Evolutionary conservation across 2,329 filamentous ascomycete genomes (phyloP).

Genomic region (Trichoderma breve): DNA sequence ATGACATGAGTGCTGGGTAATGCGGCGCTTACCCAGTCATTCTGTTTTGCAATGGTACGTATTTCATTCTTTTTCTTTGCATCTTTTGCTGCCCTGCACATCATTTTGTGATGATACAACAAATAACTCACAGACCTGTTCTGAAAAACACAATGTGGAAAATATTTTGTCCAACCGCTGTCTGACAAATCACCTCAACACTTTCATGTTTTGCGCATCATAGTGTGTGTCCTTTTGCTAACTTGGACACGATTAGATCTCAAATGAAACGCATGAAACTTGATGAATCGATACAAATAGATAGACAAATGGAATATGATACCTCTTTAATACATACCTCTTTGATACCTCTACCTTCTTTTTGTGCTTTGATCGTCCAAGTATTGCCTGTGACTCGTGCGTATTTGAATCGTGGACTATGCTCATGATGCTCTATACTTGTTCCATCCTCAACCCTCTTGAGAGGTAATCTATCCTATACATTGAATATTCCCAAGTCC

Average conservation of each 20-base stretch:
- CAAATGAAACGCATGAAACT: neutral
- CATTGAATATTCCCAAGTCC: neutral
- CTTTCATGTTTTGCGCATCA: neutral
- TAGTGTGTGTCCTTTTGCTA: conserved; percentile 8
- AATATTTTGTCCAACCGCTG: conserved; percentile 75
- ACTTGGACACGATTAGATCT: conserved; percentile 1
- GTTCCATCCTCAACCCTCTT: neutral
- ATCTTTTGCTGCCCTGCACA: conserved; percentile 15
- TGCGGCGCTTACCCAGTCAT: neutral
- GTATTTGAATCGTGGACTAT: neutral
- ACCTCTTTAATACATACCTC: neutral
- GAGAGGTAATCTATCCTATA: neutral
- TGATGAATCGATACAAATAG: neutral
- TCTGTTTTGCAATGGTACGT: conserved; percentile 39
- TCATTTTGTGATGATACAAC: conserved; percentile 64
- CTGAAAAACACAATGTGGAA: conserved; percentile 68
- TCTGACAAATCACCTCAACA: conserved; percentile 51
- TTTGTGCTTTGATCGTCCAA: neutral
- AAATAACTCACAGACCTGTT: conserved; percentile 78
- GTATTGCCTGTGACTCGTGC: neutral
- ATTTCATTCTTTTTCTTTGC: conserved; percentile 19
- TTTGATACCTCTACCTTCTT: neutral
- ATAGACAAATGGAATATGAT: conserved; percentile 7
- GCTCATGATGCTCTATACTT: neutral
- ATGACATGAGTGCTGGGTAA: conserved; percentile 4